These are phyloP conservation scores for Trichosporon coremiiforme DNA, from an alignment of 1,284 basidiomycete species.

Conservation along the genomic window DNA sequence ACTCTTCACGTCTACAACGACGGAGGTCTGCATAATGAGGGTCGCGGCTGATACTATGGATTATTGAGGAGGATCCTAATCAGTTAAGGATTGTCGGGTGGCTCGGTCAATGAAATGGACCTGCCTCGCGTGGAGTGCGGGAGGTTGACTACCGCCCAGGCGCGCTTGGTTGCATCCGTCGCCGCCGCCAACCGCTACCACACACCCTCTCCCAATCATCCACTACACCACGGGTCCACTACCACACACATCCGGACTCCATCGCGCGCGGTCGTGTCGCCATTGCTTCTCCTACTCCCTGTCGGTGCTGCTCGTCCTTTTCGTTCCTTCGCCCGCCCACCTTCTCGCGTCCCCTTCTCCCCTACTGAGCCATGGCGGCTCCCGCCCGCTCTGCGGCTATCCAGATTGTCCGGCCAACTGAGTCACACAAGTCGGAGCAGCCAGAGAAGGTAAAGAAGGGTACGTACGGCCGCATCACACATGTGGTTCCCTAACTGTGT, in stretches of 20 bases:
- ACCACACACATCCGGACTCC: not conserved
- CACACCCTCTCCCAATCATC: not conserved
- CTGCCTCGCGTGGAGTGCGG: not conserved
- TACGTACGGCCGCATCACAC: not conserved
- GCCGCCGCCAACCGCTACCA: not conserved
- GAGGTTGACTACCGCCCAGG: not conserved
- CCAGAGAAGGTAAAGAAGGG: conserved; percentile 34
- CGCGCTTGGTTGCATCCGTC: conserved; percentile 12
- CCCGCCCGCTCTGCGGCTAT: conserved; percentile 60
- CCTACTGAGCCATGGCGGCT: conserved; percentile 30
- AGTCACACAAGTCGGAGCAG: conserved; percentile 28
- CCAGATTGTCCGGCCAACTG: conserved; percentile 62
- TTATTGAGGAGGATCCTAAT: not conserved
- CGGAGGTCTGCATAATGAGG: not conserved
- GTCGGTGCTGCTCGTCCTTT: conserved; percentile 13
- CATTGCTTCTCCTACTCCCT: not conserved
- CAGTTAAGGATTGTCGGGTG: not conserved
- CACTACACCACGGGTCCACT: conserved; percentile 5
- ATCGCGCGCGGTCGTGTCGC: not conserved
- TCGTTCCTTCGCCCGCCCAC: conserved; percentile 12
- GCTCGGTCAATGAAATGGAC: conserved; percentile 1
- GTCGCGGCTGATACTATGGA: not conserved
- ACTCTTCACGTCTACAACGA: too few species aligned
- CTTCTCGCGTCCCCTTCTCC: conserved; percentile 13
- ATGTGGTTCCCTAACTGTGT: not conserved